Evolutionary conservation across 441 rosid species (phyloP).

Genomic region (Aquilaria agallochum): DNA sequence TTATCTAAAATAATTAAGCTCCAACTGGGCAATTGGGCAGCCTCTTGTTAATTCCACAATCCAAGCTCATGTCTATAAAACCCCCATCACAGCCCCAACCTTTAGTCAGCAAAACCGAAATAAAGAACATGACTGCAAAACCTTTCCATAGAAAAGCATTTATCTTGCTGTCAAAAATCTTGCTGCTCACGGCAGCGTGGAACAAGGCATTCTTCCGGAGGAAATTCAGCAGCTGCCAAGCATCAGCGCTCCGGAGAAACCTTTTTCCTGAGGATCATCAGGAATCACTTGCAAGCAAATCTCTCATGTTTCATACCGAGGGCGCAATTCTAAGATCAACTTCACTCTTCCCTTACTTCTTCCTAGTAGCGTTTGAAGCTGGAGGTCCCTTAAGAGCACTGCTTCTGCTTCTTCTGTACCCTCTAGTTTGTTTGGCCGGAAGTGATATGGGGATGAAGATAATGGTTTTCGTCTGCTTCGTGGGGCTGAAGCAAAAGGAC

Average conservation of each 20-base stretch:
- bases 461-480: slow-evolving; percentile 30
- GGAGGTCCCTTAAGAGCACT: slow-evolving; percentile 27
- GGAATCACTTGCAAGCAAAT: slow-evolving; percentile 9
- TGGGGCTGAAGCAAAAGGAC: slow-evolving; percentile 24
- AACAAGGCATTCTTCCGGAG: slow-evolving; percentile 3
- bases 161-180: slow-evolving; percentile 4
- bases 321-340: slow-evolving; percentile 20
- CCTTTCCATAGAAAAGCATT: neutral
- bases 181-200: neutral
- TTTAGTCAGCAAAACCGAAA: no score
- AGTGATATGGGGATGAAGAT: slow-evolving; percentile 18
- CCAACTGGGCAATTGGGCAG: no score
- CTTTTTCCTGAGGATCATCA: neutral
- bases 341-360: slow-evolving; percentile 26
- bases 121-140: slow-evolving; percentile 11
- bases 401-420: slow-evolving; percentile 19
- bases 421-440: slow-evolving; percentile 20
- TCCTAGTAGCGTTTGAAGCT: slow-evolving; percentile 34
- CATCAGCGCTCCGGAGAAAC: neutral
- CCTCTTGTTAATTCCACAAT: no score
- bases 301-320: slow-evolving; percentile 25
- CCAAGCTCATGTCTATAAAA: no score
- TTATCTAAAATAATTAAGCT: no score
- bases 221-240: slow-evolving; percentile 6
- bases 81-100: no score